Evolutionary conservation across 2,329 filamentous ascomycete species (phyloP).

Genomic region (Escovopsis sp.): DNA sequence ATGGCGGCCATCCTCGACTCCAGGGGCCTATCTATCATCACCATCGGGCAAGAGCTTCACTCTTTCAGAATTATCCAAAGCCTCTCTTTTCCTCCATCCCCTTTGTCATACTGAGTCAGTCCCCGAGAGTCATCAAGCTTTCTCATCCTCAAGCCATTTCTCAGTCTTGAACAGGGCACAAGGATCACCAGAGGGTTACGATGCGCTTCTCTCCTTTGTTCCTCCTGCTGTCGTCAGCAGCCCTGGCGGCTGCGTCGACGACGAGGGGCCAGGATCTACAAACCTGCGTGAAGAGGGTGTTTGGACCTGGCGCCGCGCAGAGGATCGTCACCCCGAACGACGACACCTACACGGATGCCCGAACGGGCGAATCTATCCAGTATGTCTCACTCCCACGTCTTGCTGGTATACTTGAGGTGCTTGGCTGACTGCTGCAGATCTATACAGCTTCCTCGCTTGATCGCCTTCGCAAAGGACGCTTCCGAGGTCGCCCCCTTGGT

Average conservation of each 20-base stretch:
- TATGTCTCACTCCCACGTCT: neutral
- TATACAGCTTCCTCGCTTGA: conserved; percentile 3
- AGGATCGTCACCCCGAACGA: conserved; percentile 1
- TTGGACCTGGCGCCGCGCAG: neutral
- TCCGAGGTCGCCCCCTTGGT: conserved; percentile 5
- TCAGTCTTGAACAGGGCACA: neutral
- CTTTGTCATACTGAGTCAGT: too few species aligned
- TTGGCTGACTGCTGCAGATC: neutral
- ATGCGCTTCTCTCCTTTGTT: neutral
- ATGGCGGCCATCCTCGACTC: too few species aligned
- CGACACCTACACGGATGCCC: conserved; percentile 4
- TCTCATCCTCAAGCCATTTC: too few species aligned
- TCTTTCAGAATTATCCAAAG: too few species aligned
- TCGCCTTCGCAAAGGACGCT: conserved; percentile 4
- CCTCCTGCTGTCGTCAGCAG: neutral
- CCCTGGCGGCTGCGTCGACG: neutral
- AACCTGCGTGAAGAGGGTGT: neutral
- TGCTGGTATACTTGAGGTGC: too few species aligned
- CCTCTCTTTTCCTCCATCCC: too few species aligned
- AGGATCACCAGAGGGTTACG: neutral
- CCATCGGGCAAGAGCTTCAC: too few species aligned
- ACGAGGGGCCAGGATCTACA: neutral
- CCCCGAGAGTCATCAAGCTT: too few species aligned
- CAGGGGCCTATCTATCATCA: too few species aligned
- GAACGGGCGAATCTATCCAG: conserved; percentile 5